Conservation (phyloP, 176 grass and related monocot genomes). For the Bromus sterilis region DNA sequence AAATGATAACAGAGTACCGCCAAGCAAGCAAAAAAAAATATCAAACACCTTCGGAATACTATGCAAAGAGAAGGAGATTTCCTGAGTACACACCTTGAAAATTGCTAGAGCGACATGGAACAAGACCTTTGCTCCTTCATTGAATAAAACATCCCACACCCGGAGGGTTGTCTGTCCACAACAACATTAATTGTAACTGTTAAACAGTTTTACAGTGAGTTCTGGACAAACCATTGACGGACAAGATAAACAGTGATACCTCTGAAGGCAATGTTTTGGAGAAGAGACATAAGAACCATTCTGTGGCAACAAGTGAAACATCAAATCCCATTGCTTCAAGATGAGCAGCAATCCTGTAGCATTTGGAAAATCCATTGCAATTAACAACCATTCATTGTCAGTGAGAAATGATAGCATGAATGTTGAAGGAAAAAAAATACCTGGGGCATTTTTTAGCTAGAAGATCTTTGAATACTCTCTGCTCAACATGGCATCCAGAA, state of each 20-base stretch:
- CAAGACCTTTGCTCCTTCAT: conserved; percentile 95
- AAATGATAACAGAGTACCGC: background rate
- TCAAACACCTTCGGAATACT: background rate
- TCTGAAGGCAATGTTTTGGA: conserved; percentile 96
- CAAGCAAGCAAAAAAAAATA: background rate
- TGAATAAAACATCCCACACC: conserved; percentile 97
- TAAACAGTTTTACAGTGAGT: background rate
- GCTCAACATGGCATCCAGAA: conserved; percentile 97
- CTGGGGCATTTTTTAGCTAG: conserved; percentile 93
- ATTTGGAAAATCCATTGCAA: background rate
- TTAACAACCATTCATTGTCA: background rate
- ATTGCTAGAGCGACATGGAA: conserved; percentile 95
- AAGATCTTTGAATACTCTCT: conserved; percentile 93
- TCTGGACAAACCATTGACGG: background rate
- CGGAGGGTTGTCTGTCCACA: conserved; percentile 71
- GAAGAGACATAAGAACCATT: conserved; percentile 98
- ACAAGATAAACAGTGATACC: conserved; percentile 2
- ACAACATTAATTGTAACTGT: background rate
- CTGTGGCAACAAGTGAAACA: conserved; percentile 93
- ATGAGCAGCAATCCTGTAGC: conserved; percentile 74
- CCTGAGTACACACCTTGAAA: conserved; percentile 60
- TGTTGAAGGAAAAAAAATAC: conserved; percentile 11
- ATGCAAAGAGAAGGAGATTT: background rate
- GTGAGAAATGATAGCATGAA: background rate
- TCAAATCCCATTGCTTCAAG: conserved; percentile 90